Conservation (phyloP, 768 basidiomycete species). For the Pleurotus tuoliensis region DNA sequence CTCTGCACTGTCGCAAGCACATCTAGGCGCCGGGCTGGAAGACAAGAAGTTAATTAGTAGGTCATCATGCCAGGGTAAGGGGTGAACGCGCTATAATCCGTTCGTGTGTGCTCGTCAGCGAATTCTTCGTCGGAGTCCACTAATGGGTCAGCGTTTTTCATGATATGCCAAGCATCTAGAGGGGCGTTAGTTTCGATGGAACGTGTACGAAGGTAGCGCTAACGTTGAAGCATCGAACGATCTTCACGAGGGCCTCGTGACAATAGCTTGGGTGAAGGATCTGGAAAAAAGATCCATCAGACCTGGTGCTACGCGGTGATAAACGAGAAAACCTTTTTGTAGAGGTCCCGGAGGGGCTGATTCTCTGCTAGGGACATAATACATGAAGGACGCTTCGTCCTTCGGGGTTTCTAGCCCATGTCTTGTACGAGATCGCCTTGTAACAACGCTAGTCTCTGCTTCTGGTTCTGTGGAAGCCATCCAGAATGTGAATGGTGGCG, state of each 20-base stretch:
- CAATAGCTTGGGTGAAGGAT: conserved; percentile 10
- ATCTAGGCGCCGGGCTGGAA: conserved; percentile 45
- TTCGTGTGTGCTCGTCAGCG: conserved; percentile 55
- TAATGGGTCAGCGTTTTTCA: conserved; percentile 60
- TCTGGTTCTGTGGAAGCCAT: conserved; percentile 15
- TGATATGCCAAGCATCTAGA: conserved; percentile 72
- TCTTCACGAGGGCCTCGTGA: conserved; percentile 17
- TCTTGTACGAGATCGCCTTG: conserved; percentile 29
- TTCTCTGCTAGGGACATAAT: conserved; percentile 42
- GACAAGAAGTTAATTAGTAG: neutral
- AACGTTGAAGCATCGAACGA: conserved; percentile 48
- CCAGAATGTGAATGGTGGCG: neutral
- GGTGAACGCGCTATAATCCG: conserved; percentile 59
- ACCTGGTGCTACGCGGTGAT: neutral
- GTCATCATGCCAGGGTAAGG: conserved; percentile 1
- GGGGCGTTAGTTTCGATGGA: conserved; percentile 9
- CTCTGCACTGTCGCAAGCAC: conserved; percentile 52
- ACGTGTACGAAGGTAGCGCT: conserved; percentile 13
- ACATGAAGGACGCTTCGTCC: conserved; percentile 44
- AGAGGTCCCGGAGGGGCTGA: conserved; percentile 21
- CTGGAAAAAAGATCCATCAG: conserved; percentile 1
- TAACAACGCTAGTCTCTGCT: conserved; percentile 22
- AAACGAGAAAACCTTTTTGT: conserved; percentile 9
- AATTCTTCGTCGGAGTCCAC: conserved; percentile 72
- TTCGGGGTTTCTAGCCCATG: conserved; percentile 29